Conservation (phyloP, 345 rosid genomes). For the Cardamine resedifolia region DNA sequence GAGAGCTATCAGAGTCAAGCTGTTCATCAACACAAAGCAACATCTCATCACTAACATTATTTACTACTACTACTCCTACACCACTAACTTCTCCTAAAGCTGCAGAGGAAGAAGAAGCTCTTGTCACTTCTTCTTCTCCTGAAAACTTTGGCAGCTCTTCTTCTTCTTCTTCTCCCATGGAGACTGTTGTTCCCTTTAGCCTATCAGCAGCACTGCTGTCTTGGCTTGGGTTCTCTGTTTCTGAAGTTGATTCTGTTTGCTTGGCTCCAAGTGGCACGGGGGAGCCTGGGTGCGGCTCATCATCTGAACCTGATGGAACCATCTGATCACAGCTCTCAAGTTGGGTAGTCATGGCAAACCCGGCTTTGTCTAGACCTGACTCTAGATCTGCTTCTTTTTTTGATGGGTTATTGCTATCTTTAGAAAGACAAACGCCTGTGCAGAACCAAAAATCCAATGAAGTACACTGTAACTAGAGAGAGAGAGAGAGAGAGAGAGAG, state of each 20-base stretch:
- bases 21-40: slow-evolving; percentile 46
- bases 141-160: slow-evolving; percentile 45
- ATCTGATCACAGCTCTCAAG: slow-evolving; percentile 30
- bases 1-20: slow-evolving; percentile 34
- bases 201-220: slow-evolving; percentile 1
- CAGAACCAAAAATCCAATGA: slow-evolving; percentile 2
- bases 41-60: slow-evolving; percentile 40
- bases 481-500: background rate
- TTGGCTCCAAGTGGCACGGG: slow-evolving; percentile 26
- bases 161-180: slow-evolving; percentile 16
- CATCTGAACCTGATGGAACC: slow-evolving; percentile 31
- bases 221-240: slow-evolving; percentile 12
- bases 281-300: slow-evolving; percentile 15
- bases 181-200: background rate
- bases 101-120: slow-evolving; percentile 19
- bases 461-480: background rate
- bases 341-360: slow-evolving; percentile 3
- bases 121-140: slow-evolving; percentile 27
- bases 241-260: slow-evolving; percentile 14
- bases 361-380: slow-evolving; percentile 6
- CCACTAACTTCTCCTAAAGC: slow-evolving; percentile 29
- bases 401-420: background rate
- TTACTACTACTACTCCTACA: slow-evolving; percentile 33
- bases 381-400: slow-evolving; percentile 29
- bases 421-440: slow-evolving; percentile 18